Conservation (phyloP, 345 rosid species). For the Eutrema japonicum region DNA sequence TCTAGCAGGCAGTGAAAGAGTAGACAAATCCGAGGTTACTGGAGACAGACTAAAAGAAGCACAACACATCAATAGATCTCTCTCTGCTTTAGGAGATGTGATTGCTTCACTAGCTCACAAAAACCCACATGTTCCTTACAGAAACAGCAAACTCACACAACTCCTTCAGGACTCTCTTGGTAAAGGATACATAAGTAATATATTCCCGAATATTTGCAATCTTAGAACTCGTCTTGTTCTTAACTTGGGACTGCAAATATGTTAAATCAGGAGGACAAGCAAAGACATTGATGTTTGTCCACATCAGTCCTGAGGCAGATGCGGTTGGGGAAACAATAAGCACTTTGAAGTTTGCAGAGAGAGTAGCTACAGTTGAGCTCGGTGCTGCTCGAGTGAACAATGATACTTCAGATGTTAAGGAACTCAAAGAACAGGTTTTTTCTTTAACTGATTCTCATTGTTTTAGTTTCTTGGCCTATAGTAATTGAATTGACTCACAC, state of each 20-base stretch:
- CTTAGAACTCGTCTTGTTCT: constrained; percentile 10
- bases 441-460: constrained; percentile 3
- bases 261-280: constrained; percentile 89
- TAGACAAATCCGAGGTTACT: constrained; percentile 89
- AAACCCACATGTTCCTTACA: constrained; percentile 93
- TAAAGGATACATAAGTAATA: constrained; percentile 35
- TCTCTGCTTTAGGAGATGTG: constrained; percentile 98
- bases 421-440: constrained; percentile 86
- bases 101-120: constrained; percentile 97
- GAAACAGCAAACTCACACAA: constrained; percentile 98
- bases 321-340: constrained; percentile 91
- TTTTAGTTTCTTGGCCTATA: constrained; percentile 10
- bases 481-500: constrained; percentile 16
- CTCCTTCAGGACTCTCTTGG: constrained; percentile 97
- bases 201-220: constrained; percentile 4
- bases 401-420: constrained; percentile 76
- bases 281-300: constrained; percentile 97
- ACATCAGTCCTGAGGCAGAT: constrained; percentile 89
- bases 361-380: constrained; percentile 93
- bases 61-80: constrained; percentile 87
- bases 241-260: constrained; percentile 28
- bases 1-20: constrained; percentile 97
- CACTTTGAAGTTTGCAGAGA: constrained; percentile 94
- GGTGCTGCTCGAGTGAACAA: constrained; percentile 94
- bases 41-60: constrained; percentile 97